Base-by-base conservation (phyloP, 2,329 filamentous ascomycete species). In the Botrytis fragariae region DNA sequence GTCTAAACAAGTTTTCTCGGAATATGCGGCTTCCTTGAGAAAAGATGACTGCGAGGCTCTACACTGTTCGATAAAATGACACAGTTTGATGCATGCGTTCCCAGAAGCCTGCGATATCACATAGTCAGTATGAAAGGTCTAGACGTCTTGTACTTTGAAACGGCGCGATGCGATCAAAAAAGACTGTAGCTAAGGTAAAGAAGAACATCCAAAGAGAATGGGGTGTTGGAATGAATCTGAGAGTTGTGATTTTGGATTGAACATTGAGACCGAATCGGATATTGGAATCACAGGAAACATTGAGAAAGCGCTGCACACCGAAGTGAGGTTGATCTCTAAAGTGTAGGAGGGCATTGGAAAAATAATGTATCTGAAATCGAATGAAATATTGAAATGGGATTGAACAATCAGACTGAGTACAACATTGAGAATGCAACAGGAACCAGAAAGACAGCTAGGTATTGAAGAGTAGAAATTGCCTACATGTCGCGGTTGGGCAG, bases 31-130 rank as follows among this genome's bases (percentile, higher is more conserved):
- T 16, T 78, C 75, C 64, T 79, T 82, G 45, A 90, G 78, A 6
- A 76, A 73, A 39, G 81, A 74, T 16, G 85, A 84, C 22, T 78
- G 76, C 4, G 89, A 88, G 76, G 85, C 87, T 75, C 84, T 85
- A 70, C 87, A 87, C 74, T 88, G 86, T 78, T 90, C 88, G 74
- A 91, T 85, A 75, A 91, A 90, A 45, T 88, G 87, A 76, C 88
- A 90, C 32, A 91, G 84, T 78, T 87, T 88, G 75, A 87, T 84
- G 73, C 87, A 90, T 22, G 87, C 85, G 77, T 89, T 86, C 20
- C 87, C 87, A 7, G 87, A 89, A 39, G 84, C 48, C 65, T 69
- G 51, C 7, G 22, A 16, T 7, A 9, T 32, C 6, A 20, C 25
- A 42, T 2, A 16, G 65, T 69, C 48, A 69, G 48, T 42, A 32